phyloP scores from a whole-genome alignment of 1,284 basidiomycete genomes.

The Ganoderma multipileum region DNA sequence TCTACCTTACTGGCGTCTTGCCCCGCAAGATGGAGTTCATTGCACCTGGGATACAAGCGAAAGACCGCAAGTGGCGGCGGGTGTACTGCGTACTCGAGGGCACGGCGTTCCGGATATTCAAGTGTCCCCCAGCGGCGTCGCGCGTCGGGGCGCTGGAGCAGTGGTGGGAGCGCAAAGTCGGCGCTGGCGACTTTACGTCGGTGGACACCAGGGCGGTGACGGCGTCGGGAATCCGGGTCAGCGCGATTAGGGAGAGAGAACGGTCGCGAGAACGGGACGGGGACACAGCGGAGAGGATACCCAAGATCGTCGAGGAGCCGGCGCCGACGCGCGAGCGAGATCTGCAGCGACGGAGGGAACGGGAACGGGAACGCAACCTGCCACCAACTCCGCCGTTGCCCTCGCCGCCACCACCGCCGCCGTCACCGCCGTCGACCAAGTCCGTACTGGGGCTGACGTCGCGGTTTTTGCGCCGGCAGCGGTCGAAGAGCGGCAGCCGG shows the following conservation, averaged over 20 bases:
- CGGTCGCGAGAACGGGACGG: constrained; percentile 7
- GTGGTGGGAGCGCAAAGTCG: constrained; percentile 81
- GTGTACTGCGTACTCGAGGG: constrained; percentile 93
- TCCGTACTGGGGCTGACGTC: constrained; percentile 36
- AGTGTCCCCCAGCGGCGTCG: constrained; percentile 57
- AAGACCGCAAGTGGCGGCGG: constrained; percentile 91
- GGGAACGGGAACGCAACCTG: background rate
- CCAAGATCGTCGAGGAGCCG: constrained; percentile 34
- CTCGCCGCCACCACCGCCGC: constrained; percentile 9
- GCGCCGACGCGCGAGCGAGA: background rate
- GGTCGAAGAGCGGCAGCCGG: constrained; percentile 26
- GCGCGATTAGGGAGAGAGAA: constrained; percentile 32
- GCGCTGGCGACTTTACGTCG: constrained; percentile 63
- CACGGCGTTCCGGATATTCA: constrained; percentile 88
- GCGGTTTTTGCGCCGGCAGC: constrained; percentile 37
- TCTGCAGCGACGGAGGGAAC: too few relatives aligned
- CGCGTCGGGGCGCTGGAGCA: constrained; percentile 62
- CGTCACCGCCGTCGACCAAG: constrained; percentile 26
- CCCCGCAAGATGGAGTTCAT: constrained; percentile 96
- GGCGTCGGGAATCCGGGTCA: constrained; percentile 32
- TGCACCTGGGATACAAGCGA: constrained; percentile 84
- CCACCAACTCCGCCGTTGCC: constrained; percentile 14
- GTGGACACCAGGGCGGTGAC: constrained; percentile 29
- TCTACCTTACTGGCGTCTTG: constrained; percentile 87
- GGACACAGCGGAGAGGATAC: constrained; percentile 20